Evolutionary conservation across 805 yeast genomes (phyloP), one percentile per base, ranked within the genome.

Genomic region (Schwanniomyces yamadae): DNA sequence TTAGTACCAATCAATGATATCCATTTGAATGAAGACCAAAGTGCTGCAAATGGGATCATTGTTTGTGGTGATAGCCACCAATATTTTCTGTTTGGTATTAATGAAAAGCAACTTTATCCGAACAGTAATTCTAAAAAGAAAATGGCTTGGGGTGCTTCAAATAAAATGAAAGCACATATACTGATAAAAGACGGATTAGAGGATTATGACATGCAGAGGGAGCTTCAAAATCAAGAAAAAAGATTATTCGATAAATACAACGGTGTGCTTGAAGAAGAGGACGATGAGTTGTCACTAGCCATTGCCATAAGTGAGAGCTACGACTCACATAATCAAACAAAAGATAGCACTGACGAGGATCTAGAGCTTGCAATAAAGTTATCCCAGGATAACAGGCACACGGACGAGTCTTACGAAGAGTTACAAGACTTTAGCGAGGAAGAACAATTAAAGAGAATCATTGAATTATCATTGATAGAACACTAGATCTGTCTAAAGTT

Each of bases 31-130:
- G 54, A 47, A 16, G 50, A 49, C 34, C 50, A 46, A 12, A 31
- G 28, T 14, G 47, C 52, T 3, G 46, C 64, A 5, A 54, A 54
- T 24, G 79, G 80, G 6, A 44, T 73, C 2, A 50, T 69, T 2
- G 44, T 63, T 1, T 58, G 66, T 42, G 77, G 74, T 0, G 63
- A 71, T 18, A 44, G 58, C 2, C 54, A 70, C 1, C 77, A 73
- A 40, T 69, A 69, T 44, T 75, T 75, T 45, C 68, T 64, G 36
- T 67, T 71, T 55, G 79, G 77, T 1, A 68, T 64, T 14, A 15
- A 31, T n/a, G 34, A 20, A 18, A 39, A 33, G 31, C 34, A 14
- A 20, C 7, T 15, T 11, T 7, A 21, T 21, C 10, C 23, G 10
- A 24, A 8, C 9, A 16, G 22, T 20, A 31, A 17, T 18, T 25